Base-by-base conservation (phyloP, 1,284 basidiomycete species). In the Pyrrhoderma noxium region DNA sequence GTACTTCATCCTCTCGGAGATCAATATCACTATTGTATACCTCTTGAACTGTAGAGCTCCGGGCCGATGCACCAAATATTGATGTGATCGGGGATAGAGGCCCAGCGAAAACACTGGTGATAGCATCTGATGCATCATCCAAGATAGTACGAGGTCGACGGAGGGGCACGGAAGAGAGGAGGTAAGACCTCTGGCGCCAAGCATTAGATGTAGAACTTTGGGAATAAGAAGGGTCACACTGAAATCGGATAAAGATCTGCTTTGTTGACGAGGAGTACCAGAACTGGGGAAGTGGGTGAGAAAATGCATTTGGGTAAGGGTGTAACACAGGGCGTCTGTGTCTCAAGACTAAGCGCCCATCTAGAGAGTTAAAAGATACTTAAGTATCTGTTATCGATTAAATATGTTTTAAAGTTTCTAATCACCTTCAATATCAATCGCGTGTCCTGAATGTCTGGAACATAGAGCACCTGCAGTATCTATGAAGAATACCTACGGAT, bases 401-500 rank as follows among this genome's bases (percentile, higher is more conserved):
- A 46, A 11, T 56, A 42, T 18, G 23, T 18, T 21, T 40, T 40
- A 35, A 45, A 47, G 3, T 23, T 14, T 23, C 13, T 35, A 57
- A 61, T 38, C 64, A 84, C 86, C 75, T 71, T 89, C 77, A 34
- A 89, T 65, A 61, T 90, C 88, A 40, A 90, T 69, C 8, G 86
- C 87, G 67, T 89, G 87, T 1, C 87, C 87, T n/a, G 85, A 78
- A 8, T 77, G 75, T 57, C 82, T 75, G 4, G 85, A 87, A 62
- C 85, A 89, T 38, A 90, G 65, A 9, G 78, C 79, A 16, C 88
- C 87, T 9, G 77, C 75, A 3, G 76, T 75, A 63, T 90, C 88
- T 47, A 89, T 76, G 68, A 85, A 90, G 67, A 89, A 89, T 18
- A 90, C 82, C 85, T 85, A 41, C 35, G 42, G 37, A 35, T 38